A percentile compares a stretch with the other conserved stretches of the same genome.
Evolutionary conservation across 306 rosid species (phyloP).

Genomic region (Astragalus membranaceus): DNA sequence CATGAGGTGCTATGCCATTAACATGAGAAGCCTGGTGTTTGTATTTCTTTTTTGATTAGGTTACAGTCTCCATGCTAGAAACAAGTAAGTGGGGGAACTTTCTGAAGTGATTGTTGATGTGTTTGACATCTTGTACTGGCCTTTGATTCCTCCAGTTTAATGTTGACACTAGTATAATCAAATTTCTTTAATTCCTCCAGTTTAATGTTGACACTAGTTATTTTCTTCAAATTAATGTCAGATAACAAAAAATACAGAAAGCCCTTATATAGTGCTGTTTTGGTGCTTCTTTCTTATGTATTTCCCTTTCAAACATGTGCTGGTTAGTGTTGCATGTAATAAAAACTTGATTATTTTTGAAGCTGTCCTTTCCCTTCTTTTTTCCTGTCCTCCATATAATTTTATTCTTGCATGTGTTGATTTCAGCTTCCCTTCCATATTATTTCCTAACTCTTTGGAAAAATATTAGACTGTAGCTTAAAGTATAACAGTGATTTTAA

Average conservation of each 20-base stretch:
- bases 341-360: background rate
- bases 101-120: background rate
- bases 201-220: background rate
- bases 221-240: background rate
- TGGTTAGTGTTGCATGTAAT: background rate
- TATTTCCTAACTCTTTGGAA: background rate
- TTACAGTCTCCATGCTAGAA: constrained; percentile 2
- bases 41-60: constrained; percentile 15
- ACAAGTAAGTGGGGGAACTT: background rate
- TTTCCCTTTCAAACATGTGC: background rate
- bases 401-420: background rate
- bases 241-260: background rate
- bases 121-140: background rate
- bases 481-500: background rate
- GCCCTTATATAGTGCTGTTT: background rate
- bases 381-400: background rate
- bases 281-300: background rate
- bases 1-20: background rate
- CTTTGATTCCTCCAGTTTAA: background rate
- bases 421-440: background rate
- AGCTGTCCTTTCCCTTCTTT: background rate
- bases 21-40: constrained; percentile 5
- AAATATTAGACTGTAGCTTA: background rate
- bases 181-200: background rate
- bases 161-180: background rate